Percentiles rank a stretch among this genome's conserved stretches.
phyloP scores from a whole-genome alignment of 2,329 filamentous ascomycete genomes.

The Talaromyces sp. region DNA sequence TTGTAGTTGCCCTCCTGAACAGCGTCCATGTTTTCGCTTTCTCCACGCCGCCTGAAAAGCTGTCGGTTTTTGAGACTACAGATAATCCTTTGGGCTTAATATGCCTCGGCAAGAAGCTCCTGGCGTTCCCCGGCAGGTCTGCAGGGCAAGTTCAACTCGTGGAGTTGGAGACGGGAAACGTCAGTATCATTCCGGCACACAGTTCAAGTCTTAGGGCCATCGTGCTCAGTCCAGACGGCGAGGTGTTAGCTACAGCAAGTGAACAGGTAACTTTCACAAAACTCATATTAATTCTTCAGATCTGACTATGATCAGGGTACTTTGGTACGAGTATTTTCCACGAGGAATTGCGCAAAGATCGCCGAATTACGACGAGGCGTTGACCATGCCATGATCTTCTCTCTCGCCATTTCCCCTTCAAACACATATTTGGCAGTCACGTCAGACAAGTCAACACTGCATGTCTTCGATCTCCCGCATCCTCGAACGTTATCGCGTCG shows the following conservation, averaged over 20 bases:
- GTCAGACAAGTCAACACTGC: constrained; percentile 92
- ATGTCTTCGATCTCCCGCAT: constrained; percentile 80
- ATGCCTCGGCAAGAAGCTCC: constrained; percentile 66
- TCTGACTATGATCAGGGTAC: constrained; percentile 61
- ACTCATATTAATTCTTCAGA: background rate
- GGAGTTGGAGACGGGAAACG: constrained; percentile 70
- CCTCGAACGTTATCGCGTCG: constrained; percentile 33
- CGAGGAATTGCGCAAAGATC: constrained; percentile 73
- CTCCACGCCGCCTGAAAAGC: constrained; percentile 65
- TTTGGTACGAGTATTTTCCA: constrained; percentile 79
- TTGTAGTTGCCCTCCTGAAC: constrained; percentile 78
- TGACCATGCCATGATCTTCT: constrained; percentile 83
- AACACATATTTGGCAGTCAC: constrained; percentile 81
- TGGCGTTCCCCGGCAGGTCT: constrained; percentile 85
- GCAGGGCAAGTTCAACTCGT: constrained; percentile 86
- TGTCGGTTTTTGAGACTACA: constrained; percentile 77
- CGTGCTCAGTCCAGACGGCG: constrained; percentile 73
- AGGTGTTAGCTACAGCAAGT: constrained; percentile 83
- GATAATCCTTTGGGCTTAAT: constrained; percentile 80
- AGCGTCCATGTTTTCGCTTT: constrained; percentile 79
- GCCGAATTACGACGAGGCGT: constrained; percentile 84
- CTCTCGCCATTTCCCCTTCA: constrained; percentile 79
- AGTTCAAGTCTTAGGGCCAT: constrained; percentile 74
- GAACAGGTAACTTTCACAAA: constrained; percentile 57
- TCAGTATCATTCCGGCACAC: constrained; percentile 93